Percentiles rank a stretch among this genome's conserved stretches.
Evolutionary conservation across 2,329 filamentous ascomycete species (phyloP).

Genomic region (Sarocladiaceae sp.): DNA sequence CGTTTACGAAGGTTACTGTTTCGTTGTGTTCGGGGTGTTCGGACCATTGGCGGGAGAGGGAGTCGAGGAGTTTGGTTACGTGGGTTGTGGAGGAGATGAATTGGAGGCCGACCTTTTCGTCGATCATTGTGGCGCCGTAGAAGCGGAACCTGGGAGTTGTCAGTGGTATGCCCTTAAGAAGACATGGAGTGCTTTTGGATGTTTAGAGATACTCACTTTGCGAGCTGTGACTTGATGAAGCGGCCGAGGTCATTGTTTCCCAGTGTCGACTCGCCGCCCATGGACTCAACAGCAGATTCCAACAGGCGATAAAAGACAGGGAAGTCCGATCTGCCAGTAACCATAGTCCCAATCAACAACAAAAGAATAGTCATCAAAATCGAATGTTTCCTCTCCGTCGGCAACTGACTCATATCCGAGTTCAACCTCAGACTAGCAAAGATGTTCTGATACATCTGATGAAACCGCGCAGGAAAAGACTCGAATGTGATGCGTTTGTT

Average conservation of each 20-base stretch:
- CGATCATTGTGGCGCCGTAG: constrained; percentile 19
- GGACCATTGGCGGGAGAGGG: constrained; percentile 39
- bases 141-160: constrained; percentile 44
- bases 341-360: constrained; percentile 19
- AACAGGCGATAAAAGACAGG: constrained; percentile 21
- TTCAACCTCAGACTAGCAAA: not conserved
- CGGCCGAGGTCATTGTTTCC: constrained; percentile 12
- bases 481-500: not conserved
- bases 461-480: not conserved
- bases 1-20: constrained; percentile 68
- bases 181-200: not conserved
- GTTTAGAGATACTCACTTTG: constrained; percentile 15
- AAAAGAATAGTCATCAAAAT: constrained; percentile 19
- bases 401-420: not conserved
- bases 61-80: constrained; percentile 18
- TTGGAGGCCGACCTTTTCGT: constrained; percentile 18
- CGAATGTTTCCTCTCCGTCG: constrained; percentile 10
- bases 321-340: constrained; percentile 20
- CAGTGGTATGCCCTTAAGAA: not conserved
- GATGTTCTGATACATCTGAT: constrained; percentile 1
- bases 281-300: constrained; percentile 17
- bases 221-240: constrained; percentile 17
- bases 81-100: constrained; percentile 19
- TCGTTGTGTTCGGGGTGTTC: constrained; percentile 72
- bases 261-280: constrained; percentile 15